Base-by-base conservation (phyloP, 106 monocot genomes). In the Iris macrosiphon region DNA sequence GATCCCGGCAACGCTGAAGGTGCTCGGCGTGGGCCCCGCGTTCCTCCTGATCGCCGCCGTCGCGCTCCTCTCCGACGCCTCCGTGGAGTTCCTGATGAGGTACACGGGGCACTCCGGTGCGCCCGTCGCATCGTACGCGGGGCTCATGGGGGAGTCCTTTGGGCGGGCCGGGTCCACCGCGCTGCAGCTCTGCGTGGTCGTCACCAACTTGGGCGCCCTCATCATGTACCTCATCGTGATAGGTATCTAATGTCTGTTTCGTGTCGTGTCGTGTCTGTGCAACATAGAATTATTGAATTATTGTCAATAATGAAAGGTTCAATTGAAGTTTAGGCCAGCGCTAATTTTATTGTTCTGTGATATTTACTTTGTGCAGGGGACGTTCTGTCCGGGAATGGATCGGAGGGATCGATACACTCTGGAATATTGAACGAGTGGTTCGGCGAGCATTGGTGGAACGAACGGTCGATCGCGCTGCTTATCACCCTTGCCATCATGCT, bases 21-120 rank as follows among this genome's bases (percentile, higher is more conserved):
- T 95, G 10, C 85, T 95, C 6, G 89, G 89, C 0, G 74, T 85
- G 18, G 24, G 49, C 5, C 94, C 94, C 9, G 89, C 89, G 11
- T 14, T 95, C 29, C 2, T 37, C 3, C 46, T 95, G 13, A 89
- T 95, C 19, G 53, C 42, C 11, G 42, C 59, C 16, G 88, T 82
- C 30, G 88, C 85, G 16, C 24, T 69, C 45, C 70, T 95, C 0
- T 63, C 81, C 25, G 79, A 85, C 49, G 60, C 45, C 25, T 85
- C 95, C 42, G 81, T 72, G 13, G 85, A 85, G 60, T 85, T 89
- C 71, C 80, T 95, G 33, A 50, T 82, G 50, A 78, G 85, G 18
- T 77, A 89, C 82, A 80, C 79, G 28, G 27, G 31, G 31, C 31
- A 31, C 44, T 45, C 64, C 6, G n/a, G 38, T 34, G 57, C 23